These are phyloP conservation scores for Hyphodiscus sp. DNA, from an alignment of 2,329 filamentous ascomycete genomes.

Conservation along the genomic window DNA sequence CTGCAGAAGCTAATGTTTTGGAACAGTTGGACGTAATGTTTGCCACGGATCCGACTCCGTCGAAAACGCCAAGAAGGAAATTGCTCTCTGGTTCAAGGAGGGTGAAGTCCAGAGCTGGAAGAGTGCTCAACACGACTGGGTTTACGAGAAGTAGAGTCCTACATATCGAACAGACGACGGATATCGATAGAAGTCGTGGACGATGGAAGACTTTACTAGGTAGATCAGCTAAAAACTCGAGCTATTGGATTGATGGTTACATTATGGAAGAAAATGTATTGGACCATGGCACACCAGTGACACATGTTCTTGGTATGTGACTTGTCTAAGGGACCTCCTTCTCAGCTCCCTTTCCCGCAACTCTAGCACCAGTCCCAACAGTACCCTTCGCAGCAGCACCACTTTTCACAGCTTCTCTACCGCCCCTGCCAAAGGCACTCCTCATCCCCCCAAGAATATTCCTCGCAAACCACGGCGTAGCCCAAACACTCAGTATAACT, in stretches of 20 bases:
- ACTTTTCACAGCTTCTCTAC: not conserved
- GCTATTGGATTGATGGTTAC: not conserved
- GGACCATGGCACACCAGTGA: not conserved
- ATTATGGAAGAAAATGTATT: not conserved
- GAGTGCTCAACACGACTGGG: slow-evolving; percentile 79
- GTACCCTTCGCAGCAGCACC: not conserved
- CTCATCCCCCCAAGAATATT: slow-evolving; percentile 42
- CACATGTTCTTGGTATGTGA: not conserved
- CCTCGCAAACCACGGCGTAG: slow-evolving; percentile 85
- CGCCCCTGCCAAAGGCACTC: slow-evolving; percentile 11
- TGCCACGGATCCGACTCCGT: slow-evolving; percentile 99
- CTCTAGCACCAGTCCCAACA: slow-evolving; percentile 4
- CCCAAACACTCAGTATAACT: slow-evolving; percentile 75
- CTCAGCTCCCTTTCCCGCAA: slow-evolving; percentile 1
- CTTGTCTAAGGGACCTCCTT: not conserved
- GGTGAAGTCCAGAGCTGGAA: slow-evolving; percentile 83
- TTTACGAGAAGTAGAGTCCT: slow-evolving; percentile 76
- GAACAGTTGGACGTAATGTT: slow-evolving; percentile 82
- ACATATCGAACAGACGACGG: not conserved
- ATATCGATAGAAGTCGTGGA: not conserved
- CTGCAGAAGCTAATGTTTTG: slow-evolving; percentile 41
- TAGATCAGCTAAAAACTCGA: slow-evolving; percentile 3
- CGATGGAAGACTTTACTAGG: not conserved
- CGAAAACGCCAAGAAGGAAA: slow-evolving; percentile 99
- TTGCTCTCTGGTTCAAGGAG: slow-evolving; percentile 94